Evolutionary conservation across 2,329 filamentous ascomycete species (phyloP).

Genomic region (Colletotrichum tabaci): DNA sequence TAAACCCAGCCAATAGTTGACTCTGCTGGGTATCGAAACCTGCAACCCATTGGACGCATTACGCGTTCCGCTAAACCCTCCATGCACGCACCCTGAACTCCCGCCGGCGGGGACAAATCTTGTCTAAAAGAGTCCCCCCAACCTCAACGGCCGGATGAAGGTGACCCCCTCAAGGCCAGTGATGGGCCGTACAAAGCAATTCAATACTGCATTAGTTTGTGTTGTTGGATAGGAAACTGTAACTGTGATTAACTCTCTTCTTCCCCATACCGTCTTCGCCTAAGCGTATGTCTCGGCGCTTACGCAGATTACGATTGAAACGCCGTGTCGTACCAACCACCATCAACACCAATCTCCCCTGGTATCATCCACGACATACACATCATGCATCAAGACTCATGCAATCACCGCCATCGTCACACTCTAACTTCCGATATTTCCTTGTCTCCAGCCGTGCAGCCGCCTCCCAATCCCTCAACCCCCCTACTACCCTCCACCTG

Average conservation of each 20-base stretch:
- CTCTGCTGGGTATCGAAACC: not conserved
- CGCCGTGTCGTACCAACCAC: not conserved
- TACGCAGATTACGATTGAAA: not conserved
- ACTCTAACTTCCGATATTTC: conserved; percentile 12
- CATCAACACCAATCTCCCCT: too few relatives aligned
- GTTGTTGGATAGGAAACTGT: not conserved
- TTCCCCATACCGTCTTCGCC: not conserved
- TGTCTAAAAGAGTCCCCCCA: not conserved
- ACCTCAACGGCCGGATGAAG: not conserved
- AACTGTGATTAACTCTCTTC: too few relatives aligned
- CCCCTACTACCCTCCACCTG: too few relatives aligned
- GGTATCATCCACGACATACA: too few relatives aligned
- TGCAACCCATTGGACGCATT: conserved; percentile 7
- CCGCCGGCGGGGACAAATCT: not conserved
- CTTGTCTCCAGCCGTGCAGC: conserved; percentile 8
- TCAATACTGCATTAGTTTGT: not conserved
- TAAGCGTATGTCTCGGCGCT: not conserved
- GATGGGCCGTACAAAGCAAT: not conserved
- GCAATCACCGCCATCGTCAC: not conserved
- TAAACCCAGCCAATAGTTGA: not conserved
- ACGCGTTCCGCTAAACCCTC: conserved; percentile 4
- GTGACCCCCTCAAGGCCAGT: not conserved
- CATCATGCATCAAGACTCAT: not conserved
- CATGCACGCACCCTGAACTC: not conserved
- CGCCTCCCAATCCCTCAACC: not conserved